Conservation (phyloP, 2,329 filamentous ascomycete species). For the Arachnomyces sp. region DNA sequence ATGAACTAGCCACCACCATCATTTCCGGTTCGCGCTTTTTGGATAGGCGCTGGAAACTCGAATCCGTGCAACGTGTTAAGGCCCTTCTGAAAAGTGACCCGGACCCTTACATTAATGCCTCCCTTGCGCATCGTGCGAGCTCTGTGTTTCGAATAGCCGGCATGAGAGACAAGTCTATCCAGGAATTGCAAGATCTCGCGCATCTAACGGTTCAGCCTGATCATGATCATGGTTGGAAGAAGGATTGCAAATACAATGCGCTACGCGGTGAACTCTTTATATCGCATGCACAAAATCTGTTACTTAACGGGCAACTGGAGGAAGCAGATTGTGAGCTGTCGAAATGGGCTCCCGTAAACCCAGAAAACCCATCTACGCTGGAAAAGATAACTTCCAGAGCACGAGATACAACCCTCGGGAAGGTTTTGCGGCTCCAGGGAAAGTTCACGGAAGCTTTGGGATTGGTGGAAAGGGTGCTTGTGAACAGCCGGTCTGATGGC, state of each 20-base stretch:
- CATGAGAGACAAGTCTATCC: too few species aligned
- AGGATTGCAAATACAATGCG: slow-evolving; percentile 8
- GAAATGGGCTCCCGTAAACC: slow-evolving; percentile 5
- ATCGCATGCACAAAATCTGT: slow-evolving; percentile 10
- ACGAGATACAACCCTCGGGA: slow-evolving; percentile 5
- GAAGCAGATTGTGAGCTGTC: slow-evolving; percentile 9
- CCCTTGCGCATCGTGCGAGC: slow-evolving; percentile 3
- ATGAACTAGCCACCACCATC: background rate
- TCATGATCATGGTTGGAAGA: background rate
- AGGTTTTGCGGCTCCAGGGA: slow-evolving; percentile 7
- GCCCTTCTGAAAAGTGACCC: background rate
- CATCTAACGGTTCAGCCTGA: too few species aligned
- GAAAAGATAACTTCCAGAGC: slow-evolving; percentile 5
- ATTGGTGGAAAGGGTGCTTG: slow-evolving; percentile 2
- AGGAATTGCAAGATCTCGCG: background rate
- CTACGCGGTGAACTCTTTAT: slow-evolving; percentile 10
- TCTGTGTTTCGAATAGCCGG: slow-evolving; percentile 3
- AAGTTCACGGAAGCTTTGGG: slow-evolving; percentile 2
- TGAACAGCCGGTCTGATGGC: background rate
- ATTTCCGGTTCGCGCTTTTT: slow-evolving; percentile 6
- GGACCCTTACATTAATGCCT: slow-evolving; percentile 4
- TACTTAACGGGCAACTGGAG: slow-evolving; percentile 8
- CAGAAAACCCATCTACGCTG: slow-evolving; percentile 1
- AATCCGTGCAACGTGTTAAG: slow-evolving; percentile 3
- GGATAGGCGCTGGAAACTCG: background rate